A percentile compares a stretch with the other conserved stretches of the same genome.
These are phyloP conservation scores for Coniferiporia sulphurascens DNA, from an alignment of 1,284 basidiomycete species.

Conservation along the genomic window DNA sequence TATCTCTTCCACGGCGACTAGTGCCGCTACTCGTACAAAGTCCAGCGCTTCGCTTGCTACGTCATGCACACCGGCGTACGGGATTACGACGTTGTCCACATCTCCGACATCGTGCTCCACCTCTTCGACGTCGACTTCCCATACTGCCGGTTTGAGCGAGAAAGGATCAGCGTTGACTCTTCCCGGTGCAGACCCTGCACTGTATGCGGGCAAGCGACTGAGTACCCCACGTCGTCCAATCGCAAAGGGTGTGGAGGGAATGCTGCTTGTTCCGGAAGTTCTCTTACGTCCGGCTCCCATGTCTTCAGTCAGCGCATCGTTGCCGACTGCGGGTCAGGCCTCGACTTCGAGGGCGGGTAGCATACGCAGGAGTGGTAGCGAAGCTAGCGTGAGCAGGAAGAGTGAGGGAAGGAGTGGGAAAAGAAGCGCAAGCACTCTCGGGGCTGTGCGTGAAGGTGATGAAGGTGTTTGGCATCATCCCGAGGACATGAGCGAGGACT, in stretches of 20 bases:
- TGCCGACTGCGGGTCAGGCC: neutral
- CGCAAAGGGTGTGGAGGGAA: conserved; percentile 9
- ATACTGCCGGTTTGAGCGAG: neutral
- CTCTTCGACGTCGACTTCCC: neutral
- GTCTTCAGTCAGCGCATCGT: neutral
- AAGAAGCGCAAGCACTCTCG: neutral
- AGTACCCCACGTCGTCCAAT: conserved; percentile 5
- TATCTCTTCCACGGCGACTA: neutral
- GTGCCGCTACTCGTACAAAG: neutral
- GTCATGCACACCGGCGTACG: conserved; percentile 1
- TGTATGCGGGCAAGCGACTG: conserved; percentile 13
- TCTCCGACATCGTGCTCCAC: neutral
- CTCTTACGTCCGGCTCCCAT: conserved; percentile 1
- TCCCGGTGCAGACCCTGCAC: conserved; percentile 8
- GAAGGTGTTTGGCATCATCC: neutral
- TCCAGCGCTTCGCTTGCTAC: conserved; percentile 1
- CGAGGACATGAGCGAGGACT: neutral
- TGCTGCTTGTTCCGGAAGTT: conserved; percentile 12
- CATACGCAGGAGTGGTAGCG: conserved; percentile 14
- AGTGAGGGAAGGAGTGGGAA: neutral
- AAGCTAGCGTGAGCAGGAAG: conserved; percentile 6
- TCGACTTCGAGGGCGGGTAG: neutral
- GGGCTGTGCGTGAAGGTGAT: neutral
- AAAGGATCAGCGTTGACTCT: neutral
- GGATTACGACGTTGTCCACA: neutral